Percentiles rank a stretch among this genome's conserved stretches.
These are phyloP conservation scores for Mucor mucedo DNA, from an alignment of 371 early-diverging fungal genomes.

Conservation along the genomic window DNA sequence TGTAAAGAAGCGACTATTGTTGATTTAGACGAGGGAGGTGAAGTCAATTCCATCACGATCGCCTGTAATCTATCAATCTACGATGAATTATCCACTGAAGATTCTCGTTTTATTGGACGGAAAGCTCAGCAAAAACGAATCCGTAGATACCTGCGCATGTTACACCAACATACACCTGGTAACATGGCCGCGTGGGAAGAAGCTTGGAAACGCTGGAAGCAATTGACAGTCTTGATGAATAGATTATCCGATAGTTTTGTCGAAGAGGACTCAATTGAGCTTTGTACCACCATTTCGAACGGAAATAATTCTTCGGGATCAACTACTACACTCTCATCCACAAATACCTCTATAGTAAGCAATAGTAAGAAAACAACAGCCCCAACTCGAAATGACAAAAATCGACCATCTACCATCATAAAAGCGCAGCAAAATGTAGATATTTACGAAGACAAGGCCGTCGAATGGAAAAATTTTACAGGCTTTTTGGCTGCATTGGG, in stretches of 20 bases:
- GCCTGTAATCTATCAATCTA: conserved; percentile 73
- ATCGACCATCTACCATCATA: not conserved
- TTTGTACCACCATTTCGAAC: not conserved
- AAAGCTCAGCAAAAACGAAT: conserved; percentile 82
- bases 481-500: conserved; percentile 75
- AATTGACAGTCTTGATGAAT: conserved; percentile 54
- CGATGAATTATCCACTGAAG: conserved; percentile 63
- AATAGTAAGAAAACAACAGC: conserved; percentile 9
- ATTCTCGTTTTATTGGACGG: conserved; percentile 64
- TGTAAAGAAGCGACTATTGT: conserved; percentile 66
- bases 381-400: conserved; percentile 2
- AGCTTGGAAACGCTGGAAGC: conserved; percentile 82
- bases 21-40: conserved; percentile 52
- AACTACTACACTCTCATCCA: not conserved
- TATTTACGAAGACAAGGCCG: conserved; percentile 45
- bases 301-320: not conserved
- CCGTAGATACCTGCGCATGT: conserved; percentile 69
- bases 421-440: conserved; percentile 23
- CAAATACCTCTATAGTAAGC: not conserved
- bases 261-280: conserved; percentile 24
- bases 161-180: conserved; percentile 72
- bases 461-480: conserved; percentile 73
- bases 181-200: conserved; percentile 89
- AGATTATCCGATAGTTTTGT: conserved; percentile 42
- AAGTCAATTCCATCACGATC: conserved; percentile 59